Base-by-base conservation (phyloP, 2,329 filamentous ascomycete species). In the Celoporthe dispersa region DNA sequence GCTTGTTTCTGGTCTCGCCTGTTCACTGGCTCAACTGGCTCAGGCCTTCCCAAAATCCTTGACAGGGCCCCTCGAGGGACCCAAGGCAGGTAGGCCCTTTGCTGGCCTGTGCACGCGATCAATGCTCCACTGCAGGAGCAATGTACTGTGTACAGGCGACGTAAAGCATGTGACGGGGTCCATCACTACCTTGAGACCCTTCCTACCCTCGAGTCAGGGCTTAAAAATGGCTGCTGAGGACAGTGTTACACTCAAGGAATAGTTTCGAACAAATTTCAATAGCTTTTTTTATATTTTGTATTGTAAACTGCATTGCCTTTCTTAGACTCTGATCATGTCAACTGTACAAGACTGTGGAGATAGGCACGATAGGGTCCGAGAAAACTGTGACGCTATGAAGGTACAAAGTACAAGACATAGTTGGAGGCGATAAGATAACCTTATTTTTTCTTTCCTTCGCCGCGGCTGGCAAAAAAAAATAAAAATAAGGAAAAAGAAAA, bases 81-180 rank as follows among this genome's bases (percentile, higher is more conserved):
- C 25, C 51, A 53, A 14, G 51, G 48, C n/a, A 53, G 8, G n/a
- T 28, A 53, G 14, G 53, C 33, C 6, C 53, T 28, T 57, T 31
- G 53, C n/a, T 66, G 70, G 70, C 70, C 63, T 69, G 70, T 71
- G 70, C 70, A 71, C 69, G 51, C 67, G 67, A 69, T 64, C 62
- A 57, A 66, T 7, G 33, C 16, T 22, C 9, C 28, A 37, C 55
- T 33, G n/a, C 33, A 3, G 19, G 16, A 48, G 5, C 44, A n/a
- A 48, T 48, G 44, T 48, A 48, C 39, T 67, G 55, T 51, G 62
- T 66, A 41, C 62, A 33, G 31, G 28, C 16, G 25, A 69, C n/a
- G 28, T 55, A 53, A 53, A 53, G 60, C 68, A 70, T 70, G 68
- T 70, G 68, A 70, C 68, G 28, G 68, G 53, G 53, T 57, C 53